A percentile compares a stretch with the other conserved stretches of the same genome.
Evolutionary conservation across 768 basidiomycete genomes (phyloP).

Genomic region (Collybiopsis luxurians): DNA sequence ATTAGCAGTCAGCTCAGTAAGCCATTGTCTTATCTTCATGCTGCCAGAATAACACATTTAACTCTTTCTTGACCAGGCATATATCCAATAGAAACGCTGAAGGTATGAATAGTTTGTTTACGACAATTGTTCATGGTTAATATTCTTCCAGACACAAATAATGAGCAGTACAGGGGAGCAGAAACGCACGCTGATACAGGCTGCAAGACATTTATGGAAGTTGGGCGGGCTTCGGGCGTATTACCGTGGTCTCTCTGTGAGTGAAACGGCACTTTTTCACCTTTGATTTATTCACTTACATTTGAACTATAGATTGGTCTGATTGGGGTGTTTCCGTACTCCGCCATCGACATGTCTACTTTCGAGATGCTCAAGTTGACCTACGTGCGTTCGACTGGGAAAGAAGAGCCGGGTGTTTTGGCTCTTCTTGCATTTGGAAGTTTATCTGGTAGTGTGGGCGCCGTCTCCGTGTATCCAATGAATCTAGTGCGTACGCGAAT

Average conservation of each 20-base stretch:
- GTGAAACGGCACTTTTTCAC: conserved; percentile 25
- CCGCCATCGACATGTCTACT: conserved; percentile 97
- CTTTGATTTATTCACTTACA: background rate
- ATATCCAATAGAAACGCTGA: conserved; percentile 95
- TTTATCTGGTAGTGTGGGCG: conserved; percentile 90
- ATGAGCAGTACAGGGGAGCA: conserved; percentile 79
- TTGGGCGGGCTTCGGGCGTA: conserved; percentile 80
- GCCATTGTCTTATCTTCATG: conserved; percentile 23
- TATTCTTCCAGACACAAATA: conserved; percentile 74
- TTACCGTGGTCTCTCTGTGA: conserved; percentile 86
- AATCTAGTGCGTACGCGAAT: conserved; percentile 92
- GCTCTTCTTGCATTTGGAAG: conserved; percentile 90
- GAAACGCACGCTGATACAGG: conserved; percentile 55
- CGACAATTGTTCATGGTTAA: too few relatives aligned
- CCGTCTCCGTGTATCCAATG: conserved; percentile 89
- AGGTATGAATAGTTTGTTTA: conserved; percentile 42
- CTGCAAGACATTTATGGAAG: conserved; percentile 72
- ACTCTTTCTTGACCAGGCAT: conserved; percentile 57
- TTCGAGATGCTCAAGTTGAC: conserved; percentile 94
- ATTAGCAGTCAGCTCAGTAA: conserved; percentile 86
- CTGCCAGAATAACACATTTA: background rate
- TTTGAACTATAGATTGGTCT: conserved; percentile 71
- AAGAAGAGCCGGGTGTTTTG: conserved; percentile 86
- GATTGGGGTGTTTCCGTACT: conserved; percentile 94
- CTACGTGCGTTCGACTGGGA: conserved; percentile 82